Evolutionary conservation across 106 monocot species (phyloP).

Genomic region (Allium sativum): DNA sequence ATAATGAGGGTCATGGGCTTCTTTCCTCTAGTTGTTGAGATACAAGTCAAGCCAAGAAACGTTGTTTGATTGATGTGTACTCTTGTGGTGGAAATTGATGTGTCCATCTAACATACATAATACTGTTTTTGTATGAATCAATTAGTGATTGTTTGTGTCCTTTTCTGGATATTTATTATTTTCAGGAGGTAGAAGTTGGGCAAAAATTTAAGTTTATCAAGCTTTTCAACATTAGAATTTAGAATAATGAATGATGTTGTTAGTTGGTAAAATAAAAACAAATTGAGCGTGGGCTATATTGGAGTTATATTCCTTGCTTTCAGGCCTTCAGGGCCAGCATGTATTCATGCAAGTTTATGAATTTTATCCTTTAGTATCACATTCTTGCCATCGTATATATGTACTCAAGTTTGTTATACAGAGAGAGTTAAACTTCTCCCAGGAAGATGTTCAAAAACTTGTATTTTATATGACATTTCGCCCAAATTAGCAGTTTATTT

Average conservation of each 20-base stretch:
- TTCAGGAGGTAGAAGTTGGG: neutral
- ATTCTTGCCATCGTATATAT: no score
- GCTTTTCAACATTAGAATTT: neutral
- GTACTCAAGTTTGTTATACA: no score
- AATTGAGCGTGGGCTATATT: neutral
- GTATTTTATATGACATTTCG: no score
- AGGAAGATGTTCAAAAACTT: no score
- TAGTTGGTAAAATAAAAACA: neutral
- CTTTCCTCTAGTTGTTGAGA: conserved; percentile 1
- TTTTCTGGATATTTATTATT: conserved; percentile 1
- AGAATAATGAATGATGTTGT: neutral
- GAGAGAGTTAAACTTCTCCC: no score
- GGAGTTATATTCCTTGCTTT: neutral
- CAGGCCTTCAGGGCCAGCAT: neutral
- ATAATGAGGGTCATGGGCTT: conserved; percentile 6
- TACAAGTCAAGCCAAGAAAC: neutral
- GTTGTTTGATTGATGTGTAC: neutral
- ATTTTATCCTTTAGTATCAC: no score
- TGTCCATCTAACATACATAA: conserved; percentile 1
- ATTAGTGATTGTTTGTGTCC: neutral
- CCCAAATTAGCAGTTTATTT: no score
- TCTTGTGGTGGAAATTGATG: conserved; percentile 4
- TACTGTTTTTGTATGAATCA: neutral
- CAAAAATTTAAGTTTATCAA: conserved; percentile 1
- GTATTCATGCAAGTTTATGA: no score